These are phyloP conservation scores for Cytospora paraplurivora DNA, from an alignment of 2,329 filamentous ascomycete genomes.

Conservation along the genomic window DNA sequence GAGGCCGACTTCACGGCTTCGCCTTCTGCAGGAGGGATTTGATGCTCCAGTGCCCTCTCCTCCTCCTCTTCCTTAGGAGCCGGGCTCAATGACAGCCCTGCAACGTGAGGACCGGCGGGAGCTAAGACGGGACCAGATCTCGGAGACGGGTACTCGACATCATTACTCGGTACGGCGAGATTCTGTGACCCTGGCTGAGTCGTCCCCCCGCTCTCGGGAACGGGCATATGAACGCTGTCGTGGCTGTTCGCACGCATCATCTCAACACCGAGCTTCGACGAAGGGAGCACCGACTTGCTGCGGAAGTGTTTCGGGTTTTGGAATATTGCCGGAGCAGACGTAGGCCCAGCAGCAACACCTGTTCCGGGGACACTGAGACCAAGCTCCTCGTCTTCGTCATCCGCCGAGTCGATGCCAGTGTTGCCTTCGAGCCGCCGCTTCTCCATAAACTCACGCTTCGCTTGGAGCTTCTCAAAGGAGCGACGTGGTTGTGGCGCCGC, in stretches of 20 bases:
- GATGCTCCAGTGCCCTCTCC: slow-evolving; percentile 32
- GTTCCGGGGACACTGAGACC: slow-evolving; percentile 50
- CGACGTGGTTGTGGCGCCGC: slow-evolving; percentile 56
- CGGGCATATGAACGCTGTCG: slow-evolving; percentile 66
- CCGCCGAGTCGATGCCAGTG: slow-evolving; percentile 72
- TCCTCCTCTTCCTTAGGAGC: slow-evolving; percentile 24
- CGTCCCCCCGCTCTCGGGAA: slow-evolving; percentile 49
- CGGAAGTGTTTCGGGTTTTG: slow-evolving; percentile 47
- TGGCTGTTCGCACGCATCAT: slow-evolving; percentile 98
- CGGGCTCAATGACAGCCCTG: slow-evolving; percentile 13
- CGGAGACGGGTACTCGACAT: slow-evolving; percentile 37
- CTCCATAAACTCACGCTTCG: slow-evolving; percentile 75
- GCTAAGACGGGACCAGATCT: slow-evolving; percentile 24
- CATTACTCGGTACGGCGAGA: slow-evolving; percentile 49
- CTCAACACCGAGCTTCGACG: slow-evolving; percentile 89
- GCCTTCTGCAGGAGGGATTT: slow-evolving; percentile 37
- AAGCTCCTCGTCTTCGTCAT: slow-evolving; percentile 92
- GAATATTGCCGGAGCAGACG: slow-evolving; percentile 18
- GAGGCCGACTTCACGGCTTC: slow-evolving; percentile 17
- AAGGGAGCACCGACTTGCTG: slow-evolving; percentile 63
- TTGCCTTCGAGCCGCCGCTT: slow-evolving; percentile 70
- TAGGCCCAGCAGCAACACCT: slow-evolving; percentile 33
- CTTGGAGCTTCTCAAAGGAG: slow-evolving; percentile 72
- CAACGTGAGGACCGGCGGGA: slow-evolving; percentile 25
- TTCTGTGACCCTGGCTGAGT: slow-evolving; percentile 56